These are phyloP conservation scores for Exophiala sp. DNA, from an alignment of 2,329 filamentous ascomycete species.

Conservation along the genomic window DNA sequence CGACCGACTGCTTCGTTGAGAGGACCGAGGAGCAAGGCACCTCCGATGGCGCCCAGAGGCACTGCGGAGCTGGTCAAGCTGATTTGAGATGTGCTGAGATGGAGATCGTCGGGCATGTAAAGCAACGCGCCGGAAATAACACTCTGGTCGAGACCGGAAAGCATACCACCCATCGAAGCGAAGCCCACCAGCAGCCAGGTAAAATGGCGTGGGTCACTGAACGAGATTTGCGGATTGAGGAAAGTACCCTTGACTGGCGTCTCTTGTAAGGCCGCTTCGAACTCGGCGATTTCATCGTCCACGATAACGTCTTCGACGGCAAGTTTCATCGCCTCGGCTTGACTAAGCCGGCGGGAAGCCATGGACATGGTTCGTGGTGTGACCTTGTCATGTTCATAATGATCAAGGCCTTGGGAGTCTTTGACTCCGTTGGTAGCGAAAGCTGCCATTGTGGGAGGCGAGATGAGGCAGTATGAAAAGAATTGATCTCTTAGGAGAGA, in stretches of 20 bases:
- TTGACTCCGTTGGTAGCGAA: background rate
- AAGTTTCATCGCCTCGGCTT: slow-evolving; percentile 25
- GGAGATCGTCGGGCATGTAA: slow-evolving; percentile 59
- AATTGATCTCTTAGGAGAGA: too few relatives aligned
- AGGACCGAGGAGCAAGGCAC: slow-evolving; percentile 64
- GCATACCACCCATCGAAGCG: slow-evolving; percentile 70
- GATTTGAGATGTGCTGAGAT: slow-evolving; percentile 55
- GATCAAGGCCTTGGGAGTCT: background rate
- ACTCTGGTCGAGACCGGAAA: slow-evolving; percentile 70
- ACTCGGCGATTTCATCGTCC: slow-evolving; percentile 34
- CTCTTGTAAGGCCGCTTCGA: slow-evolving; percentile 32
- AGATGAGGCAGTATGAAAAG: background rate
- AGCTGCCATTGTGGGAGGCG: background rate
- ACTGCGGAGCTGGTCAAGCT: slow-evolving; percentile 68
- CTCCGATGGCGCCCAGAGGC: slow-evolving; percentile 68
- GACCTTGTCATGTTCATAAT: slow-evolving; percentile 7
- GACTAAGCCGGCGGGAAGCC: slow-evolving; percentile 21
- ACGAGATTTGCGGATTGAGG: slow-evolving; percentile 45
- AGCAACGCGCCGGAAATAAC: slow-evolving; percentile 69
- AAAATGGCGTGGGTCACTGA: slow-evolving; percentile 62
- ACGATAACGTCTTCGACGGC: slow-evolving; percentile 26
- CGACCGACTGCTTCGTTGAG: slow-evolving; percentile 66
- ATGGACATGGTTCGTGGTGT: slow-evolving; percentile 9
- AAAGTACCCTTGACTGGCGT: slow-evolving; percentile 23
- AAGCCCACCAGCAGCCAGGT: slow-evolving; percentile 67